Evolutionary conservation across 208 protist species (phyloP), one percentile per base, ranked within the genome.

Genomic region (Crithidia mellificae): DNA sequence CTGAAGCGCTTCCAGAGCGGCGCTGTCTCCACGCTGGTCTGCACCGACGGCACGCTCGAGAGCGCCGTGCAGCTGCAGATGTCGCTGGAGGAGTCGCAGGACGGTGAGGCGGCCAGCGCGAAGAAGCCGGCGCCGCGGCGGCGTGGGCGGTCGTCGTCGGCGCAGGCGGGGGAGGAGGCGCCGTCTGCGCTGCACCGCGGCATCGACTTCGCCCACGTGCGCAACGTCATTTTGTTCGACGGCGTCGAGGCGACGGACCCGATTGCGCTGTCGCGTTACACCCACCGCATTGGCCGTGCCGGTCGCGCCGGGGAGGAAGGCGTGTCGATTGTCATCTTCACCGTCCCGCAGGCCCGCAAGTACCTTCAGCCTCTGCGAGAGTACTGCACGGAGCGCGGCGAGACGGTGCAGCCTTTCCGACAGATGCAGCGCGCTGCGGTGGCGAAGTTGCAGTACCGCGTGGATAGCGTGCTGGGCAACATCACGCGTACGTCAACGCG

Each of bases 151-250:
- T 52, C 41, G 17, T 15, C n/a, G 30, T 20, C 30, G 29, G 41
- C 22, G 32, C 20, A 2, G 41, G 34, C 34, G 43, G 76, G 39
- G 43, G 67, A 65, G 20, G 72, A 77, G 55, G 66, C 63, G 20
- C 71, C 76, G 55, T 91, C 82, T 1, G 81, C 87, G 8, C 74
- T 99, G 11, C 88, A 97, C 29, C 94, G 98, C 58, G 98, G 98
- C 66, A 92, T 99, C 62, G 98, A 99, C 83, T 99, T 99, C 73
- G 67, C 84, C 32, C 87, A 98, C 72, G 97, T 99, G 8, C 81
- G 85, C 53, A 97, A 95, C 66, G 93, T 99, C 17, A 87, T 99
- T 67, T 90, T 99, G 41, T 98, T 99, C 70, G 96, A 99, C 83
- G 91, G 98, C 22, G 91, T 98, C 24, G 63, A 84, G 47, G 80